Evolutionary conservation across 2,329 filamentous ascomycete genomes (phyloP).

Genomic region (Fusarium protoensiforme): DNA sequence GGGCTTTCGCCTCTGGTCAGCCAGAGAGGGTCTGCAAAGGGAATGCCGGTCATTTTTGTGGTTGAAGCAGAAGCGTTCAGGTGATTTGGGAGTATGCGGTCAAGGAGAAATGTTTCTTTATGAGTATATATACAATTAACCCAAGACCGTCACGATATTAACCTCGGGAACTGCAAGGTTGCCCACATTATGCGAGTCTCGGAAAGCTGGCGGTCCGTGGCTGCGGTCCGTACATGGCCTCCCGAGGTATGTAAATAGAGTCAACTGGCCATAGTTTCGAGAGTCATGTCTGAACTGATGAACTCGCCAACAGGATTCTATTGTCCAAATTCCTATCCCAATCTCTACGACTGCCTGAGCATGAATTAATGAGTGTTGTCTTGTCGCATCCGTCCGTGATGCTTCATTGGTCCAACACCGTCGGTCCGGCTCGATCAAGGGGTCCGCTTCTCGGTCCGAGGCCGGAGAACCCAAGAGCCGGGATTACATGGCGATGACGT

Average conservation of each 20-base stretch:
- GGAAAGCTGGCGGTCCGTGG: neutral
- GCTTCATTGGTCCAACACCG: neutral
- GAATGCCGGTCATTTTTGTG: conserved; percentile 9
- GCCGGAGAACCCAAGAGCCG: neutral
- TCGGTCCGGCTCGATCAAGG: neutral
- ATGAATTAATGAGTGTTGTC: neutral
- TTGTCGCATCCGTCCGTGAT: neutral
- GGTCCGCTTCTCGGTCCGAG: neutral
- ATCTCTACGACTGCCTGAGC: too few species aligned
- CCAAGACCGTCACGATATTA: neutral
- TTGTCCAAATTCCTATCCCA: neutral
- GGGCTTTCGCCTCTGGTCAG: conserved; percentile 12
- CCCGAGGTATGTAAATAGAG: neutral
- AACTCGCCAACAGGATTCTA: neutral
- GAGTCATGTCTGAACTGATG: neutral
- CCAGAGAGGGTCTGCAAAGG: conserved; percentile 30
- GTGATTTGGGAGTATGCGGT: neutral
- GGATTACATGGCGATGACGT: neutral
- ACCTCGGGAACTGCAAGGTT: neutral
- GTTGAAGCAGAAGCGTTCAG: neutral
- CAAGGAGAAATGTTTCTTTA: neutral
- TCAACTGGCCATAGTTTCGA: neutral
- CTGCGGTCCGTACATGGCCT: neutral
- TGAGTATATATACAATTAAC: neutral
- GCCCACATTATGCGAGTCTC: neutral